phyloP scores from a whole-genome alignment of 73 alveolate species.

The Uronychia setigera region DNA sequence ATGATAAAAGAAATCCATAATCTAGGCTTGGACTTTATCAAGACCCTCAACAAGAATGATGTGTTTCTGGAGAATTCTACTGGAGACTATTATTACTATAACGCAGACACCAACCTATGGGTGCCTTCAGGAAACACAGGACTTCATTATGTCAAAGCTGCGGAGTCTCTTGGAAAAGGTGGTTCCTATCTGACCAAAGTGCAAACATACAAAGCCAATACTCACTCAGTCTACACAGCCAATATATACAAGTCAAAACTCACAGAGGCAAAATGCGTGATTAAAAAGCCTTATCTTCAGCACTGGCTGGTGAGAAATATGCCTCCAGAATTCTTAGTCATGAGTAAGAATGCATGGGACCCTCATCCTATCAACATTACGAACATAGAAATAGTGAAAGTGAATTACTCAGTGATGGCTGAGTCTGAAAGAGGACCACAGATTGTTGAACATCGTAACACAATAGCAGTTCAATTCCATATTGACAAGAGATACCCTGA shows the following conservation, averaged over 20 bases:
- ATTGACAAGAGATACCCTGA: slow-evolving; percentile 76
- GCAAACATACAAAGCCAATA: slow-evolving; percentile 18
- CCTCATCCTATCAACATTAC: slow-evolving; percentile 90
- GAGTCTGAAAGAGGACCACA: slow-evolving; percentile 87
- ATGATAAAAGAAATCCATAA: slow-evolving; percentile 63
- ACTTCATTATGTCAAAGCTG: slow-evolving; percentile 80
- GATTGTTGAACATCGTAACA: slow-evolving; percentile 85
- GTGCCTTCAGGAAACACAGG: slow-evolving; percentile 93
- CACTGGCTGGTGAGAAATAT: slow-evolving; percentile 75
- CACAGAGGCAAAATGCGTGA: slow-evolving; percentile 69
- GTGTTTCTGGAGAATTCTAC: slow-evolving; percentile 90
- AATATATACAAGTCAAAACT: slow-evolving; percentile 35
- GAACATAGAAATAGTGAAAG: slow-evolving; percentile 49
- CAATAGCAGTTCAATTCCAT: slow-evolving; percentile 87
- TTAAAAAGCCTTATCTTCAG: slow-evolving; percentile 74
- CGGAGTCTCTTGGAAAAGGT: neutral
- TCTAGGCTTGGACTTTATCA: slow-evolving; percentile 41
- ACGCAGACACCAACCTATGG: slow-evolving; percentile 82
- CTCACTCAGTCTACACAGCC: slow-evolving; percentile 2
- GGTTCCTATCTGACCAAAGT: slow-evolving; percentile 16
- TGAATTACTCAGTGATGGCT: slow-evolving; percentile 79
- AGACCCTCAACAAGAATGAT: slow-evolving; percentile 60
- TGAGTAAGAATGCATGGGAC: slow-evolving; percentile 89
- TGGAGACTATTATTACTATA: slow-evolving; percentile 91
- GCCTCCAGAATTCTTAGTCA: slow-evolving; percentile 83